A percentile compares a stretch with the other conserved stretches of the same genome.
These are phyloP conservation scores for Solanum ossicruentum DNA, from an alignment of 257 asterid genomes.

Conservation along the genomic window DNA sequence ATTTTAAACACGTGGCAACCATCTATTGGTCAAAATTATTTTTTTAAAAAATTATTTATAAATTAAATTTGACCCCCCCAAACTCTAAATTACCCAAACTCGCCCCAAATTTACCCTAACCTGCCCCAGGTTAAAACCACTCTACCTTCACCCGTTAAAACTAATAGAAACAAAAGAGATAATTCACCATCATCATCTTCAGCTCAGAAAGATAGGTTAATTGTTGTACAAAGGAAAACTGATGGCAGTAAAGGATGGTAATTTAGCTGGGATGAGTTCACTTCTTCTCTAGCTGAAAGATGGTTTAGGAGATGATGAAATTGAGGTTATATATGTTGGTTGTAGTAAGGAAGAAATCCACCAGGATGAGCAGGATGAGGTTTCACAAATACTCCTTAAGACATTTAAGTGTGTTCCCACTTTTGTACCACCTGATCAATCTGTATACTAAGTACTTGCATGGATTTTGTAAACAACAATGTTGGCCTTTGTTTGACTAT, in stretches of 20 bases:
- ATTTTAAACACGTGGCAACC: too few relatives aligned
- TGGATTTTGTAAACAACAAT: constrained; percentile 74
- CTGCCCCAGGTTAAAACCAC: too few relatives aligned
- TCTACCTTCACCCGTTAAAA: too few relatives aligned
- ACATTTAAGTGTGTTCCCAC: constrained; percentile 73
- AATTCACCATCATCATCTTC: constrained; percentile 40
- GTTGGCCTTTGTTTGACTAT: constrained; percentile 84
- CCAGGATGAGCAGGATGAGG: constrained; percentile 77
- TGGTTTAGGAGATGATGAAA: constrained; percentile 55
- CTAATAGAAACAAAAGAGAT: too few relatives aligned
- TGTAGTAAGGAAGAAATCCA: constrained; percentile 78
- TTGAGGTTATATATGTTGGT: constrained; percentile 69
- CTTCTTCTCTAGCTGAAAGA: constrained; percentile 67
- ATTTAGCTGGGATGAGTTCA: constrained; percentile 71
- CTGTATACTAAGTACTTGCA: constrained; percentile 53
- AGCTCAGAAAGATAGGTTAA: constrained; percentile 58
- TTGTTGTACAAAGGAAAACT: constrained; percentile 44
- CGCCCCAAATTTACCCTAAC: too few relatives aligned
- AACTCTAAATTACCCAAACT: too few relatives aligned
- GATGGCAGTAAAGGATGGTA: constrained; percentile 49
- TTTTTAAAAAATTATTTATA: too few relatives aligned
- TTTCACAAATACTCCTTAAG: constrained; percentile 69
- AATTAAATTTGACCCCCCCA: too few relatives aligned
- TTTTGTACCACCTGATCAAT: constrained; percentile 49
- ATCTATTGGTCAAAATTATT: too few relatives aligned